A percentile compares a stretch with the other conserved stretches of the same genome.
phyloP scores from a whole-genome alignment of 345 rosid genomes.

The Alliaria petiolata region DNA sequence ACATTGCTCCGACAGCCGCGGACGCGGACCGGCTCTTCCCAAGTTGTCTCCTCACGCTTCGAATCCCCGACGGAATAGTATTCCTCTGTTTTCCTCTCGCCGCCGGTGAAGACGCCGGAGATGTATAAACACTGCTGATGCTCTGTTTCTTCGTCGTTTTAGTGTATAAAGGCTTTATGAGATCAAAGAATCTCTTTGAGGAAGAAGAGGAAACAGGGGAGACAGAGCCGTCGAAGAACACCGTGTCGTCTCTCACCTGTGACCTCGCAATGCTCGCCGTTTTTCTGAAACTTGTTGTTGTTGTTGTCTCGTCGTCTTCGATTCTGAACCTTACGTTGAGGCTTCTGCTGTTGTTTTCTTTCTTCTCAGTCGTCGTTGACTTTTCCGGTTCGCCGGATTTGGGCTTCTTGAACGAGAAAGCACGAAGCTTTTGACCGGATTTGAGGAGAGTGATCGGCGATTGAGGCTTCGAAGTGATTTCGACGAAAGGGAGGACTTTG shows the following conservation, averaged over 20 bases:
- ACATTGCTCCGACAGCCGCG: conserved; percentile 36
- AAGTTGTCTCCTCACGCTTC: conserved; percentile 44
- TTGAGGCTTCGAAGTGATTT: conserved; percentile 47
- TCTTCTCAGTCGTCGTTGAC: conserved; percentile 22
- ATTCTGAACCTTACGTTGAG: conserved; percentile 43
- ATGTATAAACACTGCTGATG: conserved; percentile 3
- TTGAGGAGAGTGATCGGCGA: conserved; percentile 62
- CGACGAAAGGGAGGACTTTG: conserved; percentile 64
- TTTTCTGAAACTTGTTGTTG: conserved; percentile 11
- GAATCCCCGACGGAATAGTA: conserved; percentile 45
- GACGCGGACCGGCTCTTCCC: conserved; percentile 79
- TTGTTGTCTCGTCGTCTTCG: conserved; percentile 33
- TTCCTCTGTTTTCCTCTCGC: conserved; percentile 46
- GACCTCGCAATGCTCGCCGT: conserved; percentile 12
- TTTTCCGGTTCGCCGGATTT: conserved; percentile 39
- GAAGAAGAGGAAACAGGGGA: conserved; percentile 20
- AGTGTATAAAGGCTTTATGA: conserved; percentile 66
- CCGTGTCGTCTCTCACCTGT: conserved; percentile 3
- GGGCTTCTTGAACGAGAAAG: conserved; percentile 52
- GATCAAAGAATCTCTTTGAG: conserved; percentile 53
- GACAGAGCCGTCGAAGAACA: conserved; percentile 10
- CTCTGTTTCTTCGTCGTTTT: conserved; percentile 42
- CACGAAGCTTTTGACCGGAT: conserved; percentile 59
- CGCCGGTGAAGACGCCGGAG: conserved; percentile 49
- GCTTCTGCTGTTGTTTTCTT: conserved; percentile 26